Evolutionary conservation across 108 stramenopile species (phyloP), one percentile per base, ranked within the genome.

Genomic region (Pseudonitzschia multiseries): DNA sequence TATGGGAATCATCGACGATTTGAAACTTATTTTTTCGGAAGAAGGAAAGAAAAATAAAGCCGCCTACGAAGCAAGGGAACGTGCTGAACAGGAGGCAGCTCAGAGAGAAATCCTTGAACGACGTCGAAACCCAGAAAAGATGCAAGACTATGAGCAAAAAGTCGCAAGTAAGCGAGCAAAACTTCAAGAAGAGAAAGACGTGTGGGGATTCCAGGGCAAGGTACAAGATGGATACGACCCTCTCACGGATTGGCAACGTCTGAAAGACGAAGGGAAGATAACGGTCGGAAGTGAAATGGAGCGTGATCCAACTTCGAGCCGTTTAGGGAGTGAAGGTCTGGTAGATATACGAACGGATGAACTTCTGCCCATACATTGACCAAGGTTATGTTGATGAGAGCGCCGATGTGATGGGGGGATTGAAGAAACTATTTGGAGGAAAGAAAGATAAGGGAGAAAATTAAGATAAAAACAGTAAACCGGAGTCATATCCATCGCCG

Each of bases 351-450:
- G 82, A 10, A 59, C 56, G 0, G 82, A 83, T 50, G 82, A 83
- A 60, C 43, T 57, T 17, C 31, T 83, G n/a, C 61, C 82, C 82
- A 14, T 83, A 81, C 77, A 81, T 81, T 51, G 81, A 81, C 61
- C 72, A 73, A 21, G 81, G 81, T 13, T 81, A 78, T 26, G 81
- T 81, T 15, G 70, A 72, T 20, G 81, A 78, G 46, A 54, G 64
- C 51, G 72, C 62, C n/a, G 73, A 78, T 42, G 67, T 70, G 10
- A 50, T 74, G 33, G 68, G 44, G 5, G 57, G 57, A 22, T 18
- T 78, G 12, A 65, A 44, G 42, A 48, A 63, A 17, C 10, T 79
- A 12, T 79, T 79, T 44, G 75, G 79, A 20, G 75, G 75, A 27
- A 74, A 80, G 36, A 71, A 80, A 36, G 42, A 71, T 53, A 31